Percentiles rank a stretch among this genome's conserved stretches.
Conservation (phyloP, 2,329 filamentous ascomycete species). For the Hymenoscyphus occultus region DNA sequence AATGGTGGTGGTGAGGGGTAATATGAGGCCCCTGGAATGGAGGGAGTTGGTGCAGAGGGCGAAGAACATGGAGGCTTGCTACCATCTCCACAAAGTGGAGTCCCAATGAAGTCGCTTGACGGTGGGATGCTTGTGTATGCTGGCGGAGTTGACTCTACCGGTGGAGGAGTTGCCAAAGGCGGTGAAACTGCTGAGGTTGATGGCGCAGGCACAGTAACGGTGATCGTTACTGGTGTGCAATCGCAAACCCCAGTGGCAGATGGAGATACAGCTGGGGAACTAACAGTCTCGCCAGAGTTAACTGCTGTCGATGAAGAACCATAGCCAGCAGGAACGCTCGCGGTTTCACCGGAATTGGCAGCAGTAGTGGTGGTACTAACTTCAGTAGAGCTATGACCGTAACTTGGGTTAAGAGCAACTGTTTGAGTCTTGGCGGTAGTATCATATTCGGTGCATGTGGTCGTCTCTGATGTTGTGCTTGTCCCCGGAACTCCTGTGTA, state of each 20-base stretch:
- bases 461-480: slow-evolving; percentile 4
- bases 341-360: too few species aligned
- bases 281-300: neutral
- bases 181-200: neutral
- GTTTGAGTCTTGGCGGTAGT: slow-evolving; percentile 11
- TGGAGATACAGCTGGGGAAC: neutral
- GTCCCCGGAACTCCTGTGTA: neutral
- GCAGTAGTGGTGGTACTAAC: neutral
- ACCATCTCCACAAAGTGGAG: neutral
- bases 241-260: neutral
- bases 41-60: neutral
- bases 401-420: slow-evolving; percentile 8
- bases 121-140: neutral
- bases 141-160: neutral
- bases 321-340: too few species aligned
- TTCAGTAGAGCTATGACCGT: neutral
- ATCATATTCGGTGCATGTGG: neutral
- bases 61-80: neutral
- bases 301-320: neutral
- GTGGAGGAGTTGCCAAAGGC: neutral
- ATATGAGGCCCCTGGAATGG: neutral
- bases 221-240: slow-evolving; percentile 9
- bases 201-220: neutral
- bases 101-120: neutral
- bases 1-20: neutral